These are phyloP conservation scores for Ogataea allantospora DNA, from an alignment of 805 yeast genomes.

Conservation along the genomic window DNA sequence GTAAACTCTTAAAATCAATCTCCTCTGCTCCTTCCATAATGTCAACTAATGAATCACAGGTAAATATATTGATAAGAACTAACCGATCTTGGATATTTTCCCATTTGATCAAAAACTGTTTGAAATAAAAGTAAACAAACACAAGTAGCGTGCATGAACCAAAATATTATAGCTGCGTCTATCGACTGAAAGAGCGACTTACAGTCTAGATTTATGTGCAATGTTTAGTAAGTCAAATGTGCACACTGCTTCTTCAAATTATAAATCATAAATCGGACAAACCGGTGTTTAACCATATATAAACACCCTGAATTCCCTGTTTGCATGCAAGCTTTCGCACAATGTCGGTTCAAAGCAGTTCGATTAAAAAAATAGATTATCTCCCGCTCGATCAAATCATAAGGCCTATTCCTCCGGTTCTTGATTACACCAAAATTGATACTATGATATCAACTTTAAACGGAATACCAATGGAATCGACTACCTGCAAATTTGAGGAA, in stretches of 20 bases:
- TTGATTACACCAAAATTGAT: conserved; percentile 70
- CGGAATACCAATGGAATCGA: conserved; percentile 62
- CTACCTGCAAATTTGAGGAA: conserved; percentile 51
- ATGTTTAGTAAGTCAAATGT: conserved; percentile 4
- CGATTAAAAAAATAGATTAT: conserved; percentile 48
- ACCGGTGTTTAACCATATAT: background rate
- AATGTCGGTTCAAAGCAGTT: conserved; percentile 71
- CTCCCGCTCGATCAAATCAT: conserved; percentile 67
- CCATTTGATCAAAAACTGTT: conserved; percentile 3
- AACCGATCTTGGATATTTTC: conserved; percentile 1
- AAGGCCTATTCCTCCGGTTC: conserved; percentile 83
- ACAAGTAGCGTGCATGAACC: background rate
- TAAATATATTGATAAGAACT: background rate
- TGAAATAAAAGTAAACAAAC: conserved; percentile 7
- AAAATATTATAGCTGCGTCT: background rate
- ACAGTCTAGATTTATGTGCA: background rate
- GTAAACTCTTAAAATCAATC: conserved; percentile 59
- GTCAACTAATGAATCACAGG: background rate
- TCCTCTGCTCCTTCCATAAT: conserved; percentile 37
- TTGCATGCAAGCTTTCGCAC: background rate
- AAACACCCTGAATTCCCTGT: background rate
- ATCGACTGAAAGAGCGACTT: conserved; percentile 4
- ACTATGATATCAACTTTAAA: conserved; percentile 73
- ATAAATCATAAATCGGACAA: background rate
- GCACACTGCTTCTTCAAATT: background rate